Base-by-base conservation (phyloP, 2,329 filamentous ascomycete species). In the Arthrocladium fulminans region DNA sequence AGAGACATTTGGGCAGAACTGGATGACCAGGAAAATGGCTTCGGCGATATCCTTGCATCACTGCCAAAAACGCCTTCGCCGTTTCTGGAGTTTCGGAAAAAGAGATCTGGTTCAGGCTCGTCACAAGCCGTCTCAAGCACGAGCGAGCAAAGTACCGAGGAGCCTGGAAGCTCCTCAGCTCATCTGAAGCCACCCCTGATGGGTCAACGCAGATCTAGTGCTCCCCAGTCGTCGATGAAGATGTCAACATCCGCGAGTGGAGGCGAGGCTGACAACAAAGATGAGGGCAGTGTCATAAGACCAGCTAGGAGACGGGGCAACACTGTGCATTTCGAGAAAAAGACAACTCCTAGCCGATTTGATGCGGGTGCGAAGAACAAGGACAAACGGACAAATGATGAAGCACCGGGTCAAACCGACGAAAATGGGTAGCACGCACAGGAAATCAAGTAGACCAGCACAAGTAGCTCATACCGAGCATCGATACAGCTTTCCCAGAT, bases 1-100 rank as follows among this genome's bases (percentile, higher is more conserved):
- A 79, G 77, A 29, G 86, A 92, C 58, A 92, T 94, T 25, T 94
- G 88, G 88, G 85, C 81, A 48, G 88, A 94, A 63, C 73, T 95
- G 12, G 83, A 92, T 60, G 88, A 94, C 58, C 80, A 84, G 34
- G 76, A 79, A 19, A 60, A 62, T 49, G 64, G 63, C 19, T 52
- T 49, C 24, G 50, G 38, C 10, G 17, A 63, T 67, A 24, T 68
- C 64, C 49, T 67, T 69, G 45, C 64, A 68, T 59, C 42, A 40
- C 54, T 45, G 17, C 52, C 52, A 17, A 50, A 40, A 39, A 56
- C 54, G 43, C 50, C 46, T 29, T 56, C 48, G 50, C 54, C 54
- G 2, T 56, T 56, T 23, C 48, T 55, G 46, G 53, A 45, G 10
- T 45, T 44, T 19, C 45, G 29, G 9, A 49, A 50, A 27, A 47